Percentiles rank a stretch among this genome's conserved stretches.
phyloP scores from a whole-genome alignment of 2,329 filamentous ascomycete genomes.

The Teratosphaeria nubilosa region DNA sequence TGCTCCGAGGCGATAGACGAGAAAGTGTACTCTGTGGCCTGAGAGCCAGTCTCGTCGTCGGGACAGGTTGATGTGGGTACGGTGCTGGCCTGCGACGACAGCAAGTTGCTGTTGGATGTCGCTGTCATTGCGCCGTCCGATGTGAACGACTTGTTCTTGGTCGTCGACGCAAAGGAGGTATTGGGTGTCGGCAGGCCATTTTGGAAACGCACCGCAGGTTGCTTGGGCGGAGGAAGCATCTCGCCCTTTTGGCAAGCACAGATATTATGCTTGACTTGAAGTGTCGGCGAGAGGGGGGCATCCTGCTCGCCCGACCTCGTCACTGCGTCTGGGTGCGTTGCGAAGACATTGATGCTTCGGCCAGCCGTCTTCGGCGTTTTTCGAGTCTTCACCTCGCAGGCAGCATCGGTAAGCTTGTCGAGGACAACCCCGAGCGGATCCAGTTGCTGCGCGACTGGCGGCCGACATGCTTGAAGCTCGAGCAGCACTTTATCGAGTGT shows the following conservation, averaged over 20 bases:
- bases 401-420: neutral
- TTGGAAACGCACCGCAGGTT: neutral
- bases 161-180: constrained; percentile 4
- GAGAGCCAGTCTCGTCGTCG: neutral
- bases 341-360: neutral
- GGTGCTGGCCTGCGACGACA: neutral
- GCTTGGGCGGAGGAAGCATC: neutral
- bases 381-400: neutral
- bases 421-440: neutral
- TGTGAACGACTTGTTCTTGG: constrained; percentile 2
- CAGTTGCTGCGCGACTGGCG: neutral
- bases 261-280: constrained; percentile 5
- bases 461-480: neutral
- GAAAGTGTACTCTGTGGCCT: neutral
- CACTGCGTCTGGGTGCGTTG: neutral
- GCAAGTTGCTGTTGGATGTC: neutral
- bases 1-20: neutral
- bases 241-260: neutral
- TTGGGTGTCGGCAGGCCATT: neutral
- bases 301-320: neutral
- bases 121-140: neutral
- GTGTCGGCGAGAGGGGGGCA: constrained; percentile 4
- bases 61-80: neutral
- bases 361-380: neutral
- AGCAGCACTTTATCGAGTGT: neutral